These are phyloP conservation scores for Raddia distichophylla DNA, from an alignment of 176 grass and related monocot species.

Conservation along the genomic window DNA sequence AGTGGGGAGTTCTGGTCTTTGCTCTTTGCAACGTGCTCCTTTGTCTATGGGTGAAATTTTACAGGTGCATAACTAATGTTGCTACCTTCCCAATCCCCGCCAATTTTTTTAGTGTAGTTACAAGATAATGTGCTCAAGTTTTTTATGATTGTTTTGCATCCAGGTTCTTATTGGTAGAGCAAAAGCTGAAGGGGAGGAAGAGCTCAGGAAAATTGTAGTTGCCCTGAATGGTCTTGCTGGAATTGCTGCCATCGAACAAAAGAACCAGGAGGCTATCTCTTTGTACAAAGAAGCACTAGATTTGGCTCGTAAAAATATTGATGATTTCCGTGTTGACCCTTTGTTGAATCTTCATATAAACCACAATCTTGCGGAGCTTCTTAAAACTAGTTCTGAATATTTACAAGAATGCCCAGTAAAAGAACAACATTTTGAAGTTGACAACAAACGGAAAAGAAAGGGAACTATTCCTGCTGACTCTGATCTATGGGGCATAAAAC, in stretches of 20 bases:
- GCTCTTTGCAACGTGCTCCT: constrained; percentile 86
- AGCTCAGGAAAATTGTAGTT: constrained; percentile 87
- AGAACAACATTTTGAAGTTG: constrained; percentile 41
- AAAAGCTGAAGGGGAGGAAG: constrained; percentile 98
- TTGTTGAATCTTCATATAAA: constrained; percentile 97
- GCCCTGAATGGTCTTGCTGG: constrained; percentile 93
- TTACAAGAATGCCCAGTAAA: constrained; percentile 67
- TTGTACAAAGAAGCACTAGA: constrained; percentile 85
- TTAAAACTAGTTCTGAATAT: constrained; percentile 72
- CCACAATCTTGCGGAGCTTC: constrained; percentile 81
- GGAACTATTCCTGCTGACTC: constrained; percentile 48
- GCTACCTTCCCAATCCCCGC: constrained; percentile 24
- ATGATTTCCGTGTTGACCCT: constrained; percentile 89
- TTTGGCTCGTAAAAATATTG: constrained; percentile 69
- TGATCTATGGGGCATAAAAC: constrained; percentile 53
- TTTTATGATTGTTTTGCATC: constrained; percentile 29
- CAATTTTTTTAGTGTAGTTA: constrained; percentile 23
- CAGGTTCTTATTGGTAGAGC: constrained; percentile 97
- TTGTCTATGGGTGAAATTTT: constrained; percentile 97
- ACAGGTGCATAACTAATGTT: constrained; percentile 57
- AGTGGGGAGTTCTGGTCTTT: constrained; percentile 94
- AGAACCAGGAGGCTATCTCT: constrained; percentile 70
- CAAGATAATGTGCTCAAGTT: constrained; percentile 32
- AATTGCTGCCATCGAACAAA: constrained; percentile 85
- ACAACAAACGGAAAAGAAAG: constrained; percentile 60